A percentile compares a stretch with the other conserved stretches of the same genome.
phyloP scores from a whole-genome alignment of 129 eudicot species.

The Glebionis coronaria region DNA sequence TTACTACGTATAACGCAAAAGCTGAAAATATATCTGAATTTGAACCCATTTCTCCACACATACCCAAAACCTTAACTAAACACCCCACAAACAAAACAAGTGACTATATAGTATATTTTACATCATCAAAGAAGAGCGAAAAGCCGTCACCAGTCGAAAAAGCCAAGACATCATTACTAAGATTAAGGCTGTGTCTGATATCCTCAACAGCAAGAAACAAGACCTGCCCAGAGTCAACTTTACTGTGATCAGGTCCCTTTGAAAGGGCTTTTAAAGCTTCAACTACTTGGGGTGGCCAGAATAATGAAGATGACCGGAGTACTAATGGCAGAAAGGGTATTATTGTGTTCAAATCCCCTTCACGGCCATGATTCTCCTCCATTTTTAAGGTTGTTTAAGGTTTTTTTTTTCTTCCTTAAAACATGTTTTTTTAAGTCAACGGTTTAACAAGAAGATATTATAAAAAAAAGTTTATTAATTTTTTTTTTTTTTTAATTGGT shows the following conservation, averaged over 20 bases:
- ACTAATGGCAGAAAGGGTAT: conserved; percentile 57
- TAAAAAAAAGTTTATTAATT: too few relatives aligned
- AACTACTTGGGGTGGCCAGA: conserved; percentile 73
- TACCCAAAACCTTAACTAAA: too few relatives aligned
- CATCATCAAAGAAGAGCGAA: conserved; percentile 86
- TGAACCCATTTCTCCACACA: too few relatives aligned
- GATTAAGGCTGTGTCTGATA: conserved; percentile 58
- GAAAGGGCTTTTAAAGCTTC: conserved; percentile 71
- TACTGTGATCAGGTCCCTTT: conserved; percentile 61
- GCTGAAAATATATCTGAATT: too few relatives aligned
- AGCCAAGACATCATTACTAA: conserved; percentile 28
- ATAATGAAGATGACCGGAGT: conserved; percentile 51
- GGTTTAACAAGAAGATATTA: too few relatives aligned
- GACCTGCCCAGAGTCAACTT: conserved; percentile 27
- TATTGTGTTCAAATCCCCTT: conserved; percentile 56
- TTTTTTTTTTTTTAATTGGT: too few relatives aligned
- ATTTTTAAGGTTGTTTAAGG: conserved; percentile 9
- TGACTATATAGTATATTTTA: too few relatives aligned
- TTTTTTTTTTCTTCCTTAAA: too few relatives aligned
- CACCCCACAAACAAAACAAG: too few relatives aligned
- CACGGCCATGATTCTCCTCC: conserved; percentile 56
- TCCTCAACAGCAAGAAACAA: conserved; percentile 62
- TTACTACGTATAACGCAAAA: too few relatives aligned
- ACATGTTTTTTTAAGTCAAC: too few relatives aligned
- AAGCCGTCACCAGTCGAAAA: conserved; percentile 54